Conservation (phyloP, 78 protist genomes). For the Dictyostelium firmibasis region DNA sequence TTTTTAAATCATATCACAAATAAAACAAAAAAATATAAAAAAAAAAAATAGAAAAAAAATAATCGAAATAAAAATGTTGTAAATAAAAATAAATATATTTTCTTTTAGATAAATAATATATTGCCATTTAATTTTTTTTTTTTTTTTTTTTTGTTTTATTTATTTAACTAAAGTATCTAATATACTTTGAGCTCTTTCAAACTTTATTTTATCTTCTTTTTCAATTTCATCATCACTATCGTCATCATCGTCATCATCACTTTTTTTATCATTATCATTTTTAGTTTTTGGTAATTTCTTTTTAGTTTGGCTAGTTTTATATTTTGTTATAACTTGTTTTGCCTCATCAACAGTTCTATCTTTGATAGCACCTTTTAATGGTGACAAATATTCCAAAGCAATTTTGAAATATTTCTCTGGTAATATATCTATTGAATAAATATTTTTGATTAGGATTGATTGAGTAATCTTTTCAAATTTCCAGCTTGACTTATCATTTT, state of each 20-base stretch:
- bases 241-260: neutral
- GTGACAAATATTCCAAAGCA: conserved; percentile 35
- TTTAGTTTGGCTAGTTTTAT: neutral
- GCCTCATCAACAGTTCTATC: conserved; percentile 43
- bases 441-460: neutral
- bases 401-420: conserved; percentile 44
- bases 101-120: neutral
- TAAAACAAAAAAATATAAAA: neutral
- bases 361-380: conserved; percentile 9
- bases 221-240: neutral
- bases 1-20: neutral
- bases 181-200: conserved; percentile 14
- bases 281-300: neutral
- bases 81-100: neutral
- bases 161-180: neutral
- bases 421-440: conserved; percentile 15
- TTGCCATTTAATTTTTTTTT: neutral
- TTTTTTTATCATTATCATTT: neutral
- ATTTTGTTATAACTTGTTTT: neutral
- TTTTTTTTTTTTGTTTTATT: neutral
- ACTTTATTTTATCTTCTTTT: neutral
- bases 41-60: neutral
- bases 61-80: neutral
- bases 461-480: conserved; percentile 46
- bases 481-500: conserved; percentile 47